phyloP scores from a whole-genome alignment of 2,329 filamentous ascomycete genomes.

The Cordyceps cateniannulata region DNA sequence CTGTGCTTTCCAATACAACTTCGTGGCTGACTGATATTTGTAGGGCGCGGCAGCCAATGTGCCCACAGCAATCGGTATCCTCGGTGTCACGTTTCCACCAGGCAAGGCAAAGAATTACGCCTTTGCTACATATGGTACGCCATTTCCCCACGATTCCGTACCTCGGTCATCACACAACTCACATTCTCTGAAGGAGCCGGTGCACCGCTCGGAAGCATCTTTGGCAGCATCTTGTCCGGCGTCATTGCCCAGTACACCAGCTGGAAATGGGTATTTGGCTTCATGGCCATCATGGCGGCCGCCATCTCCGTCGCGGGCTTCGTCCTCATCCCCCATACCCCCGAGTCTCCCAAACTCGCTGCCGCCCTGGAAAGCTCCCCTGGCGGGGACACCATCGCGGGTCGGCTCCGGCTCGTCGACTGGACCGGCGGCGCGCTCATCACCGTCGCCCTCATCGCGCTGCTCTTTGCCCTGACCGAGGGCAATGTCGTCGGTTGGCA shows the following conservation, averaged over 20 bases:
- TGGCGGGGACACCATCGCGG: conserved; percentile 16
- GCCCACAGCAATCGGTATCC: conserved; percentile 63
- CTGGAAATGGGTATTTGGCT: conserved; percentile 65
- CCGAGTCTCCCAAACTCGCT: conserved; percentile 6
- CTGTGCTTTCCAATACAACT: not conserved
- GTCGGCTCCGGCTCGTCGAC: conserved; percentile 47
- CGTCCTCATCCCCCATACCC: conserved; percentile 47
- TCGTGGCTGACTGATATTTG: not conserved
- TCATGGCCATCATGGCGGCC: conserved; percentile 53
- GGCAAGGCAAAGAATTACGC: conserved; percentile 66
- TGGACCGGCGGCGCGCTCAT: conserved; percentile 61
- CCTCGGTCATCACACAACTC: not conserved
- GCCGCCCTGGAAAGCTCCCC: not conserved
- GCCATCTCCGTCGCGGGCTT: conserved; percentile 50
- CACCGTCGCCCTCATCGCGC: conserved; percentile 53
- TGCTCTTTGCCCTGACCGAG: conserved; percentile 62
- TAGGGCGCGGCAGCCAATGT: conserved; percentile 62
- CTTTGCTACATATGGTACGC: conserved; percentile 54
- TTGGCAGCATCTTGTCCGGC: conserved; percentile 59
- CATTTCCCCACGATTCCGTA: not conserved
- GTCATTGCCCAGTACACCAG: conserved; percentile 55
- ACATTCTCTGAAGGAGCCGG: conserved; percentile 40
- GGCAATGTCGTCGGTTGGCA: conserved; percentile 64
- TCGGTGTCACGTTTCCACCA: conserved; percentile 60
- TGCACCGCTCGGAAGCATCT: conserved; percentile 56